Percentiles rank a stretch among this genome's conserved stretches.
These are phyloP conservation scores for Sugiyamaella marilandica DNA, from an alignment of 805 yeast genomes.

Conservation along the genomic window DNA sequence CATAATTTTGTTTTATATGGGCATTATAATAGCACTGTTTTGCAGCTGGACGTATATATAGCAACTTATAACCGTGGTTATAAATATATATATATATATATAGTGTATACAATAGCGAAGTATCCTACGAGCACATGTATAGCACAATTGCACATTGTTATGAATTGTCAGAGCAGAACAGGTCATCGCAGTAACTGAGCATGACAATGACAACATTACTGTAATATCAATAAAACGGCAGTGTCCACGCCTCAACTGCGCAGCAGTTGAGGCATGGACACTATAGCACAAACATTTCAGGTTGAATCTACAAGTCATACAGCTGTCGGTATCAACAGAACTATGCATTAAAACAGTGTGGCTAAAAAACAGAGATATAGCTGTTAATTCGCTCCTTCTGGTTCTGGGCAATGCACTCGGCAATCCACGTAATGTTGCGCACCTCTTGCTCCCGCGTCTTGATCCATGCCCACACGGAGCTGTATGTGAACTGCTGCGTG, in stretches of 20 bases:
- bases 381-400: constrained; percentile 91
- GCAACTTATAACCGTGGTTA: not conserved
- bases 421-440: constrained; percentile 98
- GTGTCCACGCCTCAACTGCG: too few species aligned
- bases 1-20: not conserved
- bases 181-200: too few species aligned
- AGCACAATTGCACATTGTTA: too few species aligned
- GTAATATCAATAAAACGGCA: too few species aligned
- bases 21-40: not conserved
- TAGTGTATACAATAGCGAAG: not conserved
- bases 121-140: not conserved
- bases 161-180: too few species aligned
- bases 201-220: too few species aligned
- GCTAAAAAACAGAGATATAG: constrained; percentile 77
- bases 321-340: not conserved
- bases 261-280: too few species aligned
- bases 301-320: too few species aligned
- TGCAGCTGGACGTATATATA: not conserved
- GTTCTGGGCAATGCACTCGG: constrained; percentile 98
- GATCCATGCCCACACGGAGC: constrained; percentile 95
- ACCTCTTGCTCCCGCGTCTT: constrained; percentile 95
- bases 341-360: too few species aligned
- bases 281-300: too few species aligned
- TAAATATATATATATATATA: not conserved
- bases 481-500: constrained; percentile 90